Evolutionary conservation across 2,329 filamentous ascomycete species (phyloP), one percentile per base, ranked within the genome.

Genomic region (Cladorrhinum sp.): DNA sequence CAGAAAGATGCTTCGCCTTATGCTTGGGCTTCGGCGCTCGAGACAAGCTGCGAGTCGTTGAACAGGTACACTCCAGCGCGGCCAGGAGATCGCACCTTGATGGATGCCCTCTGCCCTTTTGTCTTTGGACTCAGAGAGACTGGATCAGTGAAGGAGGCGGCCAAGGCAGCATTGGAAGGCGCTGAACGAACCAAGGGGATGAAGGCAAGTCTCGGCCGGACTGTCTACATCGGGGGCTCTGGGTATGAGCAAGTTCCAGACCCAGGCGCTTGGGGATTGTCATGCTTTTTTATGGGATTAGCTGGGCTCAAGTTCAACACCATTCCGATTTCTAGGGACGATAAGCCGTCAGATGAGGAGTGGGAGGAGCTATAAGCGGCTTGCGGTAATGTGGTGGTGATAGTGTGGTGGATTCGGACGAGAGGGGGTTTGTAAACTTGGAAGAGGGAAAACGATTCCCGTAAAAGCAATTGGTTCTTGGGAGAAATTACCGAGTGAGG

Each of bases 71-170:
- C 95, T 1, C 93, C 94, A 0, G 95, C 95, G 0, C 86, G 88
- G 57, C 89, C 89, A 0, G 95, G 95, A 26, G 95, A 99, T 73
- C 84, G 95, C 55, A 99, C 95, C 0, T 78, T 98, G 36, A 84
- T 98, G 33, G 95, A 99, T 75, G 92, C 94, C 1, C 79, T 99
- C 55, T 85, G 90, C 64, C 95, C 95, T 1, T 99, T 98, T 72
- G 87, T 96, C 56, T 84, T 91, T 49, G 84, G 82, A 2, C 81
- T 98, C 2, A 80, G 76, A 6, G 75, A 82, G 69, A 87, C 86
- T 0, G 85, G 84, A 14, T 84, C 90, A 71, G 73, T 95, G 20
- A 82, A 85, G 66, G 80, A 86, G 71, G 93, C 95, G 7, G 92
- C 91, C 0, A 80, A 86, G 68, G 92, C 91, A 1, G 88, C 92